Conservation (phyloP, 192 early-diverging fungal species). For the Umbelopsis sp. region DNA sequence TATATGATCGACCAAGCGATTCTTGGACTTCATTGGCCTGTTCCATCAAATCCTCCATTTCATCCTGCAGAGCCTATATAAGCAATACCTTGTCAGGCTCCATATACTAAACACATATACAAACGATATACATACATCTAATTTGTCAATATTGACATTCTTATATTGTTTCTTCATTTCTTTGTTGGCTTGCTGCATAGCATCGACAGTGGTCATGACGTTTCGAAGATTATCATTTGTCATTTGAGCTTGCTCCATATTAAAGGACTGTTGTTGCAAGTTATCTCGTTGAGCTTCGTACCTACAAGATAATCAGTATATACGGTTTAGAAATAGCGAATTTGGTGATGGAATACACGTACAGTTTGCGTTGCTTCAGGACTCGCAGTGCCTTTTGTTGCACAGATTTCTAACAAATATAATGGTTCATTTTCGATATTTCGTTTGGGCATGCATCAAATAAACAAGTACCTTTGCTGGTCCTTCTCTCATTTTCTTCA, state of each 20-base stretch:
- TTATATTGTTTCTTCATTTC: slow-evolving; percentile 97
- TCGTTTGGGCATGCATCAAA: background rate
- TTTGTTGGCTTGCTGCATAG: slow-evolving; percentile 95
- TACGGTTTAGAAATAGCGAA: background rate
- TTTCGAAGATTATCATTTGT: slow-evolving; percentile 97
- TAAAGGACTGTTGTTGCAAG: slow-evolving; percentile 95
- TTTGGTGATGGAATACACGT: slow-evolving; percentile 6
- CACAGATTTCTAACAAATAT: slow-evolving; percentile 67
- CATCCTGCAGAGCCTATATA: slow-evolving; percentile 87
- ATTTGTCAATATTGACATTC: slow-evolving; percentile 91
- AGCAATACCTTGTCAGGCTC: background rate
- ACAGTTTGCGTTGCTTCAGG: slow-evolving; percentile 93
- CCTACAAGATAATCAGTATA: slow-evolving; percentile 32
- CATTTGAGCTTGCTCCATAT: slow-evolving; percentile 96
- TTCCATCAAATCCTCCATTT: slow-evolving; percentile 97
- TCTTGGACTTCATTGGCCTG: slow-evolving; percentile 98
- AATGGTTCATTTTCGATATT: background rate
- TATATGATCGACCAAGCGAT: slow-evolving; percentile 88
- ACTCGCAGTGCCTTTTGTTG: slow-evolving; percentile 91
- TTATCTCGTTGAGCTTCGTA: slow-evolving; percentile 95
- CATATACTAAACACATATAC: background rate
- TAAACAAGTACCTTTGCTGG: slow-evolving; percentile 68
- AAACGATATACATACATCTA: slow-evolving; percentile 70
- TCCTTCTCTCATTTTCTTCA: slow-evolving; percentile 91
- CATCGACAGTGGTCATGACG: slow-evolving; percentile 94